These are phyloP conservation scores for Rhizopus sp. DNA, from an alignment of 371 early-diverging fungal genomes.

Conservation along the genomic window DNA sequence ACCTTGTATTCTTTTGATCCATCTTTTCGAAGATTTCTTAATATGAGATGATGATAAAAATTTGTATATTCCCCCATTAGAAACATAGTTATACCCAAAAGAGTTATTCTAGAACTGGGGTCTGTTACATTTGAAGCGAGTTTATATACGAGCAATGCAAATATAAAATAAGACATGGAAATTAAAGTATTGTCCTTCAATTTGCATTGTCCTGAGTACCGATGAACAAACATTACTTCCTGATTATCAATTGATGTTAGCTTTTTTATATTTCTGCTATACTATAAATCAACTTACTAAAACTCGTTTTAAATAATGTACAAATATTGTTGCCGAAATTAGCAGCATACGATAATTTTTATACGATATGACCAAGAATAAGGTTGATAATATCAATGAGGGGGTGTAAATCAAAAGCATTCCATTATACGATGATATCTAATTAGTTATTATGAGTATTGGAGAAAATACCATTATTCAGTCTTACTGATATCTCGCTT, in stretches of 20 bases:
- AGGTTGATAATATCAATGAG: conserved; percentile 11
- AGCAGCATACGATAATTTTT: not conserved
- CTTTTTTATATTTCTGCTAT: not conserved
- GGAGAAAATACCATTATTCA: not conserved
- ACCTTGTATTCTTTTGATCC: conserved; percentile 33
- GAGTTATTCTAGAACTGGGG: too few species aligned
- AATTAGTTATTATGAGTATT: not conserved
- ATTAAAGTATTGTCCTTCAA: conserved; percentile 21
- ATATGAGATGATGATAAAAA: conserved; percentile 35
- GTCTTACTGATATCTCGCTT: not conserved
- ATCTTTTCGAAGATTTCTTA: conserved; percentile 23
- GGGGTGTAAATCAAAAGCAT: conserved; percentile 44
- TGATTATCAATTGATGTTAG: conserved; percentile 1
- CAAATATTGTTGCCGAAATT: conserved; percentile 8
- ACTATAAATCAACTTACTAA: conserved; percentile 23
- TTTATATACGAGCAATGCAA: conserved; percentile 5
- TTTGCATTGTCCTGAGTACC: conserved; percentile 31
- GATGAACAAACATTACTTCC: conserved; percentile 40
- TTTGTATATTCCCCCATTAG: conserved; percentile 30
- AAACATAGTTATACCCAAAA: conserved; percentile 25
- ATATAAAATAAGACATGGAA: conserved; percentile 21
- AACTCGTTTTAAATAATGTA: conserved; percentile 42
- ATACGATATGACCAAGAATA: not conserved
- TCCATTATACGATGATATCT: conserved; percentile 34
- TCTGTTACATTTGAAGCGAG: conserved; percentile 17